Evolutionary conservation across 805 yeast genomes (phyloP).

Genomic region (Barnettozyma sp.): DNA sequence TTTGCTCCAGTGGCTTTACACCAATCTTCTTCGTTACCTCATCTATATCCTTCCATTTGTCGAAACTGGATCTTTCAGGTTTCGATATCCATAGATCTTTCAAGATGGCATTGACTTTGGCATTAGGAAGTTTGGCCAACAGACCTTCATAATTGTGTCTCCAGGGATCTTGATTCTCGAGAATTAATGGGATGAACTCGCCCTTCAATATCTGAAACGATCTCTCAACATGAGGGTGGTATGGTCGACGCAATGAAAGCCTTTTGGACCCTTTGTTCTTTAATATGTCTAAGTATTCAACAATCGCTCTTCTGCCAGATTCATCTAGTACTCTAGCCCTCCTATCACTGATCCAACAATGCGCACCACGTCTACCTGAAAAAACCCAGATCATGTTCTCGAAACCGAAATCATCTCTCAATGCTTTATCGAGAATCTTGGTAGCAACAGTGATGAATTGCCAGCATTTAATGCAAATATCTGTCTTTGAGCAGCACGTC

Average conservation of each 20-base stretch:
- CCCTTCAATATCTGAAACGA: constrained; percentile 61
- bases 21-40: constrained; percentile 34
- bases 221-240: constrained; percentile 81
- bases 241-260: constrained; percentile 62
- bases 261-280: constrained; percentile 44
- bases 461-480: constrained; percentile 90
- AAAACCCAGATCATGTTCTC: constrained; percentile 87
- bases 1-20: constrained; percentile 37
- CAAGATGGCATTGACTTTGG: constrained; percentile 45
- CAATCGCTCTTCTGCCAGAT: constrained; percentile 63
- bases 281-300: constrained; percentile 77
- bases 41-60: constrained; percentile 79
- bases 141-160: constrained; percentile 47
- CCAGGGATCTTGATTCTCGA: constrained; percentile 90
- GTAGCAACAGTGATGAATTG: constrained; percentile 82
- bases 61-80: constrained; percentile 45
- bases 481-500: constrained; percentile 86
- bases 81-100: constrained; percentile 51
- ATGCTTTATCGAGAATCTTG: constrained; percentile 60
- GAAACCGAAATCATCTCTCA: constrained; percentile 86
- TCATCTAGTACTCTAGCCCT: constrained; percentile 75
- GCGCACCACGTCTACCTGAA: constrained; percentile 98
- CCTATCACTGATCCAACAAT: constrained; percentile 93
- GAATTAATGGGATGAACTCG: constrained; percentile 56
- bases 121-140: constrained; percentile 54